Evolutionary conservation across 1,139 yeast species (phyloP), one percentile per base, ranked within the genome.

Genomic region (Pichia sp.): DNA sequence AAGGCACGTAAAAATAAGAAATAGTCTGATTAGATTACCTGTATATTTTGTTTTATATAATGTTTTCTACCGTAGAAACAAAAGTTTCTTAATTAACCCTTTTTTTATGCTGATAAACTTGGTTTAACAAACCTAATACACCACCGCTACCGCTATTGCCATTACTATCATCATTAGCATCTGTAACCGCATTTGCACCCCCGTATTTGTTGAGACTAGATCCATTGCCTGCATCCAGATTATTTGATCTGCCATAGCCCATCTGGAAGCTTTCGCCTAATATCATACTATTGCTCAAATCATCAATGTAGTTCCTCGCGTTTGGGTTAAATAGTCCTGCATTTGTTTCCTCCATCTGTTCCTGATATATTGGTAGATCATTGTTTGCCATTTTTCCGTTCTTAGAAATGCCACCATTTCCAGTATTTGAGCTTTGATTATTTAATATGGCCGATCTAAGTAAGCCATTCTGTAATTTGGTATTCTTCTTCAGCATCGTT

Each of bases 51-150:
- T 30, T 42, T 43, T 24, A 24, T 20, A n/a, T 42, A 29, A 31
- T 43, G 42, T 49, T 12, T 12, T 36, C 16, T 36, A 36, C 14
- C 10, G n/a, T 14, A 6, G 16, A 36, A 36, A 6, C 14, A 20
- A 8, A 24, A 6, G 12, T 16, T 34, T 34, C 20, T 20, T 40
- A 52, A 47, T 50, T 53, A 41, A 54, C 52, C 16, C 59, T 52
- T 34, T 71, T 75, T 29, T 77, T 83, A 60, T 84, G 85, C 63
- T 81, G 85, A 67, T 90, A 90, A 60, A 89, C 86, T 67, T 90
- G 93, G 65, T 89, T 90, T 55, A 91, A 76, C 74, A 91, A 76
- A 0, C 96, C 96, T 53, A 91, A 72, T 3, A 91, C 95, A 0
- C 96, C 96, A 2, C 83, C 82, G 41, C 64, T 62, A 44, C 57